Percentiles rank a stretch among this genome's conserved stretches.
Conservation (phyloP, 2,329 filamentous ascomycete genomes). For the Ophiocordyceps camponoti-leonardi region DNA sequence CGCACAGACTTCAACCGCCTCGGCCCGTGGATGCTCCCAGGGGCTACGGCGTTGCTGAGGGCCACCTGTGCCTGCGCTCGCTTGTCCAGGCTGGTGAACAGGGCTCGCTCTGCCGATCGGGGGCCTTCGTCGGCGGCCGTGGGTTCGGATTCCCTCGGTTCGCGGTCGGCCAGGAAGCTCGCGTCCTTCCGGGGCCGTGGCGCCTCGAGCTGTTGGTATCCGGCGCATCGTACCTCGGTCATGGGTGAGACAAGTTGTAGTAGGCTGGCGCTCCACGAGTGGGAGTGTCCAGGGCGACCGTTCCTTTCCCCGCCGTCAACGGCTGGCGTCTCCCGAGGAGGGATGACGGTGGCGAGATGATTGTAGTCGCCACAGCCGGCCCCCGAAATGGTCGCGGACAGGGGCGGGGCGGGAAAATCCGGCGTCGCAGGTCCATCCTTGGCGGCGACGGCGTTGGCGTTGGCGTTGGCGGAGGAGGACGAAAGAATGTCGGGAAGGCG, state of each 20-base stretch:
- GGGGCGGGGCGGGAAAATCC: conserved; percentile 10
- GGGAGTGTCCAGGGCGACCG: neutral
- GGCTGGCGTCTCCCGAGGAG: conserved; percentile 5
- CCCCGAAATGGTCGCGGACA: conserved; percentile 8
- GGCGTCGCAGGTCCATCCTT: conserved; percentile 12
- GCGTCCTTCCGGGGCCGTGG: conserved; percentile 14
- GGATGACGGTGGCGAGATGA: conserved; percentile 21
- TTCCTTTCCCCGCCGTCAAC: neutral
- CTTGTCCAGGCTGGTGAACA: conserved; percentile 43
- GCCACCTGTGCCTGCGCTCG: conserved; percentile 47
- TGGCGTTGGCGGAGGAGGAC: conserved; percentile 4
- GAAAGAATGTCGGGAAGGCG: conserved; percentile 37
- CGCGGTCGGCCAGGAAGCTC: conserved; percentile 22
- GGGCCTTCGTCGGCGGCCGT: conserved; percentile 28
- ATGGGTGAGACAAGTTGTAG: conserved; percentile 17
- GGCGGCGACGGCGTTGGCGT: conserved; percentile 4
- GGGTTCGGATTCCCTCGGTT: conserved; percentile 20
- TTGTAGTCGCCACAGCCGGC: conserved; percentile 17
- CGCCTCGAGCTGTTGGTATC: conserved; percentile 16
- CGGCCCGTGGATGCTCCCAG: conserved; percentile 37
- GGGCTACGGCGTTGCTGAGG: conserved; percentile 41
- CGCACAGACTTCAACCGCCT: conserved; percentile 28
- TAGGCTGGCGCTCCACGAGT: conserved; percentile 10
- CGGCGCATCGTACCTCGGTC: conserved; percentile 13
- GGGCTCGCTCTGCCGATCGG: conserved; percentile 41